Evolutionary conservation across 257 asterid species (phyloP).

Genomic region (Solanum medicagineum): DNA sequence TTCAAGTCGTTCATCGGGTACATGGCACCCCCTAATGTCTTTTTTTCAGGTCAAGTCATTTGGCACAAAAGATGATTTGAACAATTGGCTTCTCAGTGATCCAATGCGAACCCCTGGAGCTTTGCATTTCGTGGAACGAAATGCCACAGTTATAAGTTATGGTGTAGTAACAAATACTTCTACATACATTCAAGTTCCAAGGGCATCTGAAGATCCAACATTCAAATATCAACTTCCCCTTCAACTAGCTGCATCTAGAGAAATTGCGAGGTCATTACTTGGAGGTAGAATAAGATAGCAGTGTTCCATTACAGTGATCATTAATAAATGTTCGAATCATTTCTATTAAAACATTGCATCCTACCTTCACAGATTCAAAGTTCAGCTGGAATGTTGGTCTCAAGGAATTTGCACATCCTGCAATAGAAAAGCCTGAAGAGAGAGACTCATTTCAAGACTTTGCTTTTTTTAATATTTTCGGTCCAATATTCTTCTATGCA

Average conservation of each 20-base stretch:
- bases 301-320: not conserved
- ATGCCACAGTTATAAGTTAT: constrained; percentile 16
- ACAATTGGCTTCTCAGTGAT: constrained; percentile 19
- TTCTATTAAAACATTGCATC: not conserved
- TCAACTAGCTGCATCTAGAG: constrained; percentile 30
- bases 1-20: not conserved
- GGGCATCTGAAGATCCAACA: constrained; percentile 23
- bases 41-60: constrained; percentile 25
- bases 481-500: constrained; percentile 11
- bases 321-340: not conserved
- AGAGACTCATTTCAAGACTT: not conserved
- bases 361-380: constrained; percentile 10
- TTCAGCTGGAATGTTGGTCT: constrained; percentile 22
- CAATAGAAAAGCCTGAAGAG: not conserved
- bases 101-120: constrained; percentile 28
- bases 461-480: not conserved
- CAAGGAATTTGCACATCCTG: constrained; percentile 28
- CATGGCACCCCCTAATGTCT: not conserved
- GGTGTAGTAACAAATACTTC: constrained; percentile 23
- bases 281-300: constrained; percentile 14
- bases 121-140: constrained; percentile 19
- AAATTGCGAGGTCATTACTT: constrained; percentile 21
- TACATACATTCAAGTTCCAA: constrained; percentile 4
- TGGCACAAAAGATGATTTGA: constrained; percentile 15
- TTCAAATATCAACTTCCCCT: constrained; percentile 33